Evolutionary conservation across 2,329 filamentous ascomycete species (phyloP), one percentile per base, ranked within the genome.

Genomic region (Hysterium pulicare): DNA sequence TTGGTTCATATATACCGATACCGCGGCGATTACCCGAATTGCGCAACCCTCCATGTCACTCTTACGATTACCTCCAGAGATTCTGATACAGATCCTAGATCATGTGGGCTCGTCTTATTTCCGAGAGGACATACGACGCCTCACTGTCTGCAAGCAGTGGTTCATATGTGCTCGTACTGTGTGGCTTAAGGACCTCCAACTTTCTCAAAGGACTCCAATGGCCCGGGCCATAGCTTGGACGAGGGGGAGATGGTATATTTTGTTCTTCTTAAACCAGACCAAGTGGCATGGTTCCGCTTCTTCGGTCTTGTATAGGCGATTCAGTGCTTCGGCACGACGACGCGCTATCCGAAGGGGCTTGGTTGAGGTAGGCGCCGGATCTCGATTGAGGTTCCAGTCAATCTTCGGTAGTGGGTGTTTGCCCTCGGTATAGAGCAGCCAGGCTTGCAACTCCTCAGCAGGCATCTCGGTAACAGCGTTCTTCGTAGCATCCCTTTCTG

Each of bases 271-370:
- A 33, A 44, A 44, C 41, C 36, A 40, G 16, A 40, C 36, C 17
- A 28, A 39, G 26, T 40, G 41, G 41, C 41, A 35, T 39, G 15
- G 20, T 8, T 40, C 35, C 26, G 41, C 41, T 24, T 38, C 33
- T 7, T 44, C 28, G 21, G 41, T 44, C 20, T 31, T 40, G 21
- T 40, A 44, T 8, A 44, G 35, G 35, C 41, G 41, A 44, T 44
- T 40, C 4, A 44, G 35, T 44, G 41, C 41, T 40, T 44, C 41
- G 21, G 28, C 36, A 28, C 41, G 36, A 26, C 36, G 41, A 19
- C 36, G 41, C 13, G 41, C 41, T 33, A 33, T 39, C 33, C 36
- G 36, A 19, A 40, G 41, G 24, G 35, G 35, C 30, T 26, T 33
- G 5, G 28, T 33, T 33, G 36, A 40, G 24, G 35, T 44, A 13